A percentile compares a stretch with the other conserved stretches of the same genome.
These are phyloP conservation scores for Senecio squalidus DNA, from an alignment of 140 eudicot genomes.

Conservation along the genomic window DNA sequence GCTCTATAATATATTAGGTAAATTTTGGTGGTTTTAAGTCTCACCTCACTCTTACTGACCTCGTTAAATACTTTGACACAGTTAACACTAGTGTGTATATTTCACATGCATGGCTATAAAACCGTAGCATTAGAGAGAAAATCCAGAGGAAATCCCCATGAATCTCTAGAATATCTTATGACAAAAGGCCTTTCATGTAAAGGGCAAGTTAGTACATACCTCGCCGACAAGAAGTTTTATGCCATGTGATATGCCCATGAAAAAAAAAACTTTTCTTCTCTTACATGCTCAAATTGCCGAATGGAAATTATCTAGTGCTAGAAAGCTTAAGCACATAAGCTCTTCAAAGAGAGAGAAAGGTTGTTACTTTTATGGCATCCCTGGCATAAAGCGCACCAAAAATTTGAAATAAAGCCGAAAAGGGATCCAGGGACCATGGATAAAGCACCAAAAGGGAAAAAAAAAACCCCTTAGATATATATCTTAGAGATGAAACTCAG, in stretches of 20 bases:
- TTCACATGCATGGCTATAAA: constrained; percentile 22
- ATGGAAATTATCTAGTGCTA: constrained; percentile 21
- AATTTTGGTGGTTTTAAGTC: not conserved
- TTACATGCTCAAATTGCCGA: constrained; percentile 15
- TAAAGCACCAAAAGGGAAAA: not conserved
- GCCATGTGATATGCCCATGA: constrained; percentile 17
- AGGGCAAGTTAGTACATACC: constrained; percentile 22
- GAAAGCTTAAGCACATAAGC: constrained; percentile 22
- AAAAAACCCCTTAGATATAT: not conserved
- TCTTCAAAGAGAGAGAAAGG: constrained; percentile 12
- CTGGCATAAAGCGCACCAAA: constrained; percentile 30
- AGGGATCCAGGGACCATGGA: constrained; percentile 7
- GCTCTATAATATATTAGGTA: no score
- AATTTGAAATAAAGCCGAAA: constrained; percentile 16
- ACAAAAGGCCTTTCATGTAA: constrained; percentile 20
- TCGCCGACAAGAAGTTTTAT: constrained; percentile 14
- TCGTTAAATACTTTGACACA: not conserved
- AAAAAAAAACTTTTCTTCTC: constrained; percentile 15
- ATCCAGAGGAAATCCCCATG: constrained; percentile 22
- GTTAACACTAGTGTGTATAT: not conserved
- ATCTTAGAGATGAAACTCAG: constrained; percentile 12
- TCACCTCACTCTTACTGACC: not conserved
- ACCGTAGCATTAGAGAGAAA: constrained; percentile 8
- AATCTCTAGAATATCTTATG: constrained; percentile 20
- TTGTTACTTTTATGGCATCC: constrained; percentile 17